These are phyloP conservation scores for Phanerochaete sordida DNA, from an alignment of 768 basidiomycete species.

Conservation along the genomic window DNA sequence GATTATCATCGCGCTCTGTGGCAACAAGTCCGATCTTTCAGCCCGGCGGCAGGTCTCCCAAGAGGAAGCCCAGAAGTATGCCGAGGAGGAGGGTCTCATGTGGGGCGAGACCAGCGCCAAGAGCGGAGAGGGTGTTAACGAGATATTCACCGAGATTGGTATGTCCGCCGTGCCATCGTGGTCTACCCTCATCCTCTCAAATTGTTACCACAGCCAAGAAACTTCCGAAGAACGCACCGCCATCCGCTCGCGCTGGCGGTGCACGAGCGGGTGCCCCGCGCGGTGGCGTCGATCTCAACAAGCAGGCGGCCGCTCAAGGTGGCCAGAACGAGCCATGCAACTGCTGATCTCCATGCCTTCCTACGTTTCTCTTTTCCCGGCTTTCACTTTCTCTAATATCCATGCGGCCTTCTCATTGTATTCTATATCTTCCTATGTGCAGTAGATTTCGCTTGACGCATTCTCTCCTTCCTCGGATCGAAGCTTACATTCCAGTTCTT, in stretches of 20 bases:
- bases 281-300: constrained; percentile 81
- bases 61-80: constrained; percentile 90
- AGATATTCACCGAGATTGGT: constrained; percentile 88
- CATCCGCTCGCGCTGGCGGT: constrained; percentile 53
- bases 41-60: constrained; percentile 81
- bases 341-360: constrained; percentile 46
- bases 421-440: constrained; percentile 25
- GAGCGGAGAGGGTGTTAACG: constrained; percentile 79
- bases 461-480: not conserved
- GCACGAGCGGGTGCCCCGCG: constrained; percentile 46
- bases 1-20: constrained; percentile 94
- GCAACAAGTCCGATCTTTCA: constrained; percentile 89
- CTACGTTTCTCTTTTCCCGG: constrained; percentile 11
- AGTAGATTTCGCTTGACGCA: constrained; percentile 17
- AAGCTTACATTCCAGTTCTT: not conserved
- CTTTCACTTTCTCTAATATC: constrained; percentile 13
- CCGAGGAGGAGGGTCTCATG: constrained; percentile 88
- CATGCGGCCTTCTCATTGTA: constrained; percentile 38
- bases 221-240: constrained; percentile 76
- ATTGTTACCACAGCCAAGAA: constrained; percentile 64
- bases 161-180: constrained; percentile 1
- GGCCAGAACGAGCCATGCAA: constrained; percentile 70
- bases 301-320: constrained; percentile 47
- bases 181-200: not conserved
- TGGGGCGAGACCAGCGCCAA: constrained; percentile 93